phyloP scores from a whole-genome alignment of 2,329 filamentous ascomycete genomes.

The Madurella mycetomatis region DNA sequence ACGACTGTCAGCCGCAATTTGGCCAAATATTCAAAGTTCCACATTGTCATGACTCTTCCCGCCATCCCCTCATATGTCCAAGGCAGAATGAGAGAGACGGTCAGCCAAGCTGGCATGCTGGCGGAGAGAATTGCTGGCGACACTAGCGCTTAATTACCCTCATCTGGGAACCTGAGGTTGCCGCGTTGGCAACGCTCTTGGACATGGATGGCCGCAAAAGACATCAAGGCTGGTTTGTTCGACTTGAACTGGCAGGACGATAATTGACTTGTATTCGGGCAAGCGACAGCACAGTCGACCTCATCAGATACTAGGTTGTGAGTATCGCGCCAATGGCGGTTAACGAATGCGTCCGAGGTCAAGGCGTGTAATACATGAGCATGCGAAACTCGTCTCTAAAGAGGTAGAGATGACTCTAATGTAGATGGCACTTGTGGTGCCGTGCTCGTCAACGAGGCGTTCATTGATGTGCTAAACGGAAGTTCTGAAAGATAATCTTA shows the following conservation, averaged over 20 bases:
- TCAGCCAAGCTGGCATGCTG: constrained; percentile 35
- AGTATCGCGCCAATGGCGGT: constrained; percentile 27
- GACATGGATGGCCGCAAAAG: constrained; percentile 25
- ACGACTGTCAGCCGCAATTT: constrained; percentile 23
- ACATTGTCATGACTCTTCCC: constrained; percentile 41
- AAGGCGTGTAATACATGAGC: constrained; percentile 27
- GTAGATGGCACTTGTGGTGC: constrained; percentile 38
- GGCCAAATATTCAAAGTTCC: constrained; percentile 26
- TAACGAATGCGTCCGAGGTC: constrained; percentile 35
- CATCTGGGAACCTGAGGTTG: constrained; percentile 43
- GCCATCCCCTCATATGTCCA: constrained; percentile 40
- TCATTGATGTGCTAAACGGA: constrained; percentile 31
- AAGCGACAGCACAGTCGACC: constrained; percentile 29
- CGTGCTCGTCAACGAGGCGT: constrained; percentile 38
- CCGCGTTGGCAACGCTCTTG: constrained; percentile 36
- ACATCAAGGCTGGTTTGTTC: constrained; percentile 1
- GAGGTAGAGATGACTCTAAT: not conserved
- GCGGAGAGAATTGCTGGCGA: constrained; percentile 22
- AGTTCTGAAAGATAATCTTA: constrained; percentile 7
- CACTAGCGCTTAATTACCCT: constrained; percentile 34
- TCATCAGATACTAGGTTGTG: constrained; percentile 37
- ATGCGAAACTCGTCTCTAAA: too few species aligned
- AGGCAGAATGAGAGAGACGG: constrained; percentile 35
- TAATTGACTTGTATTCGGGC: not conserved
- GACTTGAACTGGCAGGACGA: not conserved